Evolutionary conservation across 106 monocot genomes (phyloP).

Genomic region (Dendrobium catenatum): DNA sequence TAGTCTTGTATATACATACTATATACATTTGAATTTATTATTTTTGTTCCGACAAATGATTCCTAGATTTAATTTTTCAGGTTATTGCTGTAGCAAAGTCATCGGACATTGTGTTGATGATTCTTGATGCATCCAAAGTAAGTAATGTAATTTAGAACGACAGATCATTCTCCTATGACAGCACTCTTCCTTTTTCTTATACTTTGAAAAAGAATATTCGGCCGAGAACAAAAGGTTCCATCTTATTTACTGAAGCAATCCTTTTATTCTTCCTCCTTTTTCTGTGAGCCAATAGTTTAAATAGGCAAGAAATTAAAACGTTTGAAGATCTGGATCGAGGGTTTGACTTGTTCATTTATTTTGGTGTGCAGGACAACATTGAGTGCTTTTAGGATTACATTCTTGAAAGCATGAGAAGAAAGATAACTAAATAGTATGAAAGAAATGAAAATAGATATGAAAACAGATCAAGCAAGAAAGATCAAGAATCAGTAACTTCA

Average conservation of each 20-base stretch:
- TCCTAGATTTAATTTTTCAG: conserved; percentile 26
- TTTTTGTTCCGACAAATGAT: neutral
- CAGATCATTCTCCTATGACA: neutral
- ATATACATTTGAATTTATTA: neutral
- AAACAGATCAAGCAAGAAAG: neutral
- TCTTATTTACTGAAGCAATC: neutral
- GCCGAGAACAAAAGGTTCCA: neutral
- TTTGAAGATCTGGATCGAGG: neutral
- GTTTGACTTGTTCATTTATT: neutral
- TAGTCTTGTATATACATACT: neutral
- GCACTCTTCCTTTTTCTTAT: neutral
- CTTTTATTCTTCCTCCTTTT: neutral
- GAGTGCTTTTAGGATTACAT: neutral
- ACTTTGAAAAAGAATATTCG: neutral
- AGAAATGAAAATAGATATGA: neutral
- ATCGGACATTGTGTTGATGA: conserved; percentile 95
- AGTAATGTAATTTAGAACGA: conserved; percentile 14
- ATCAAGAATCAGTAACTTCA: neutral
- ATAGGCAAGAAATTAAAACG: neutral
- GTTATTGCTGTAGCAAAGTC: conserved; percentile 99
- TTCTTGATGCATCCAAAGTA: conserved; percentile 99
- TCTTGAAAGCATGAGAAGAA: neutral
- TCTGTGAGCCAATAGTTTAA: neutral
- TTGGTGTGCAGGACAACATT: neutral
- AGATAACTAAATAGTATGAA: neutral